Evolutionary conservation across 2,329 filamentous ascomycete species (phyloP).

Genomic region (Cladophialophora yegresii): DNA sequence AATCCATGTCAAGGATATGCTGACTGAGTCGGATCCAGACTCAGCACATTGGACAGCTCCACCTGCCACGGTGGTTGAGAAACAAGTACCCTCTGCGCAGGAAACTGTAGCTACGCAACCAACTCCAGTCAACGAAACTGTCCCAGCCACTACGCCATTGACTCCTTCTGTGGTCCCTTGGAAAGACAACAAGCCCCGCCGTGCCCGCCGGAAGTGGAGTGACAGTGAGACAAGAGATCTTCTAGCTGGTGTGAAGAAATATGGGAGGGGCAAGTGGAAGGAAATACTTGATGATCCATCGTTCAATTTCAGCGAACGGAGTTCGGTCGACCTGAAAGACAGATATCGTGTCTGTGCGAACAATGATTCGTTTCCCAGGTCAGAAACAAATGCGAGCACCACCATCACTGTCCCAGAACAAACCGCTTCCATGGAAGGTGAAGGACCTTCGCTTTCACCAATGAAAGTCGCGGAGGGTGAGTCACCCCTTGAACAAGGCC

Average conservation of each 20-base stretch:
- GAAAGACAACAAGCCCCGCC: conserved; percentile 46
- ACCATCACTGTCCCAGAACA: conserved; percentile 16
- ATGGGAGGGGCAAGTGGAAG: conserved; percentile 67
- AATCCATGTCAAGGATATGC: conserved; percentile 37
- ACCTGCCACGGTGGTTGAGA: background rate
- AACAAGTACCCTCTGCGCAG: conserved; percentile 7
- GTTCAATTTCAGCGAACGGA: conserved; percentile 57
- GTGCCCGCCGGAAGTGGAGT: conserved; percentile 58
- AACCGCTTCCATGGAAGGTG: conserved; percentile 22
- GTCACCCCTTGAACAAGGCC: conserved; percentile 35
- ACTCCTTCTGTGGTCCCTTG: conserved; percentile 39
- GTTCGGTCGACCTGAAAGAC: conserved; percentile 65
- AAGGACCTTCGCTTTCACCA: conserved; percentile 30
- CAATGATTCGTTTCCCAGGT: conserved; percentile 44
- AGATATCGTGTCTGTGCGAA: conserved; percentile 59
- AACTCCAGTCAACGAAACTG: conserved; percentile 13
- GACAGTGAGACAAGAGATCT: conserved; percentile 63
- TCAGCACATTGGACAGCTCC: conserved; percentile 1
- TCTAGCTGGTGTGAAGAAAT: conserved; percentile 60
- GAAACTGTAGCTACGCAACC: background rate
- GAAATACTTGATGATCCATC: conserved; percentile 60
- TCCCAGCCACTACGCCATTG: conserved; percentile 25
- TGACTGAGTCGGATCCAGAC: conserved; percentile 22
- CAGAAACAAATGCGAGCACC: conserved; percentile 8
- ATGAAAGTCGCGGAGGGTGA: conserved; percentile 4